Percentiles rank a stretch among this genome's conserved stretches.
Evolutionary conservation across 768 basidiomycete genomes (phyloP).

Genomic region (Myochromella boudieri): DNA sequence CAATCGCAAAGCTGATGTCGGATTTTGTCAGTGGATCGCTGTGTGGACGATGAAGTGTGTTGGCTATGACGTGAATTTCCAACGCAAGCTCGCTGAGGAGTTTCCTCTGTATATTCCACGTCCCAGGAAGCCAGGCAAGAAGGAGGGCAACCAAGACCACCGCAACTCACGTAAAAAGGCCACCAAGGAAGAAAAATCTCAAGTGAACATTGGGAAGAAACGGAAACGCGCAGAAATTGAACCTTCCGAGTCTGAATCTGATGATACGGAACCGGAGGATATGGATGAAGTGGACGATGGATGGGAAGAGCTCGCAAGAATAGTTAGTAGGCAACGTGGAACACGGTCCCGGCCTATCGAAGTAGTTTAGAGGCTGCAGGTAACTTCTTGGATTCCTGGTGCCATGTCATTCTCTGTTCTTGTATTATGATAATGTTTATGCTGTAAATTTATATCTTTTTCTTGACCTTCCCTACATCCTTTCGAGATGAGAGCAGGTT

Average conservation of each 20-base stretch:
- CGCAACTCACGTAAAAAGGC: not conserved
- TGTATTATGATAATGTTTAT: too few relatives aligned
- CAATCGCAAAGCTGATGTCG: not conserved
- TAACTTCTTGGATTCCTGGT: too few relatives aligned
- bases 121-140: not conserved
- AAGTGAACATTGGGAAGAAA: not conserved
- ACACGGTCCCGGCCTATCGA: not conserved
- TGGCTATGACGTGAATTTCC: constrained; percentile 37
- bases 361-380: not conserved
- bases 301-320: not conserved
- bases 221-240: not conserved
- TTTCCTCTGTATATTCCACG: not conserved
- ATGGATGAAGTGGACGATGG: not conserved
- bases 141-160: not conserved
- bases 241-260: not conserved
- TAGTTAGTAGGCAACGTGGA: not conserved
- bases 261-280: not conserved
- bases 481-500: too few relatives aligned
- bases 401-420: too few relatives aligned
- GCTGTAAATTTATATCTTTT: too few relatives aligned
- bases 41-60: constrained; percentile 42
- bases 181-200: not conserved
- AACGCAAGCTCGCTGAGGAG: constrained; percentile 28
- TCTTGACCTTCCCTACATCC: too few relatives aligned
- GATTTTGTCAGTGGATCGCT: constrained; percentile 23